A percentile compares a stretch with the other conserved stretches of the same genome.
Conservation (phyloP, 148 eudicot species). For the Chenopodium suecicum region DNA sequence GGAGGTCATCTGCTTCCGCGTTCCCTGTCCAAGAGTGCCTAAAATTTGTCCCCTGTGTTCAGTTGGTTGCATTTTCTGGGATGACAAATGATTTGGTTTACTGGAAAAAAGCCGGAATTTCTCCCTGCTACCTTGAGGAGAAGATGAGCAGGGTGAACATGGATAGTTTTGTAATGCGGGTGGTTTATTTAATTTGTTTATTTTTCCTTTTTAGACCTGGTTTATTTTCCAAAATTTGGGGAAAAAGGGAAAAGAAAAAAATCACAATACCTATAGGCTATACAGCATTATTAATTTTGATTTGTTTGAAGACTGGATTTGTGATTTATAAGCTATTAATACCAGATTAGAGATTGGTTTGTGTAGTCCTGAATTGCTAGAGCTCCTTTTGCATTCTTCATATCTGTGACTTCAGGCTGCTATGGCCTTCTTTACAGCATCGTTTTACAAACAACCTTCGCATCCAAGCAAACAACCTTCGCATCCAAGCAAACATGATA, state of each 20-base stretch:
- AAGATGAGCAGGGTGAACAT: not conserved
- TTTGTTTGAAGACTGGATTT: slow-evolving; percentile 30
- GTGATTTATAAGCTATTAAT: slow-evolving; percentile 20
- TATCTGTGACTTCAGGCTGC: no score
- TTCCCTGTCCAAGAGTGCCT: not conserved
- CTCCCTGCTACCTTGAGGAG: not conserved
- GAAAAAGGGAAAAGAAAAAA: not conserved
- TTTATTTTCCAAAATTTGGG: slow-evolving; percentile 4
- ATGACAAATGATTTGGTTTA: not conserved
- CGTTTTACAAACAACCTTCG: not conserved
- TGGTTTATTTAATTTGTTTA: not conserved
- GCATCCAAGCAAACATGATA: not conserved
- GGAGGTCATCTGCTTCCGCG: not conserved
- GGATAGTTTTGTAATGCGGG: not conserved
- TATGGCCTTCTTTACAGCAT: not conserved
- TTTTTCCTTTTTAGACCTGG: slow-evolving; percentile 6
- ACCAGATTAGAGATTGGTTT: slow-evolving; percentile 26
- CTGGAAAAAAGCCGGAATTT: not conserved
- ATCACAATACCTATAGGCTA: slow-evolving; percentile 14
- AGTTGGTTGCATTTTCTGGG: slow-evolving; percentile 3
- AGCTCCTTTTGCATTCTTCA: not conserved
- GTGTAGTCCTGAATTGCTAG: slow-evolving; percentile 10
- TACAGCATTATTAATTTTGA: slow-evolving; percentile 23
- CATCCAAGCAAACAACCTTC: not conserved
- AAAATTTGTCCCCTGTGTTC: not conserved